Conservation (phyloP, 768 basidiomycete species). For the Mycena epipterygia region DNA sequence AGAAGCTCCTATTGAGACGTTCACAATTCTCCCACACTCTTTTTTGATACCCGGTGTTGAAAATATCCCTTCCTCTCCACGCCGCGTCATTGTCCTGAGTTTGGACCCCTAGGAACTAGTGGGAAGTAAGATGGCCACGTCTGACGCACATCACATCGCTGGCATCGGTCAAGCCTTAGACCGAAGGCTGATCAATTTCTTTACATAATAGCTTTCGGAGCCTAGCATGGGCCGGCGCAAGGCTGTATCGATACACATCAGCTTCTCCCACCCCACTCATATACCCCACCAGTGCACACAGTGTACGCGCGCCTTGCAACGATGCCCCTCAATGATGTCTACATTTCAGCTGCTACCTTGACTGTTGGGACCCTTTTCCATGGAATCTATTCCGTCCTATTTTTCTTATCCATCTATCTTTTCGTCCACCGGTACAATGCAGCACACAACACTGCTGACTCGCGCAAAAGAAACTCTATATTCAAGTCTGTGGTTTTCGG, state of each 20-base stretch:
- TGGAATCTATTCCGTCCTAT: conserved; percentile 24
- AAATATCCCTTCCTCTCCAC: conserved; percentile 18
- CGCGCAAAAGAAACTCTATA: not conserved
- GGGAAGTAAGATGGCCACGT: conserved; percentile 13
- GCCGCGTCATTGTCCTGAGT: conserved; percentile 12
- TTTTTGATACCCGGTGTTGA: conserved; percentile 11
- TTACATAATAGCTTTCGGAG: conserved; percentile 11
- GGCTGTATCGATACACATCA: conserved; percentile 13
- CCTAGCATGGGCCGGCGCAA: conserved; percentile 4
- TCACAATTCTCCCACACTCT: conserved; percentile 15
- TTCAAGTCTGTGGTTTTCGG: conserved; percentile 17
- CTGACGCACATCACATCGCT: conserved; percentile 10
- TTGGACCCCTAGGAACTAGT: conserved; percentile 3
- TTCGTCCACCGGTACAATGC: conserved; percentile 1
- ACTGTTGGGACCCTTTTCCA: conserved; percentile 10
- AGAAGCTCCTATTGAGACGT: conserved; percentile 9
- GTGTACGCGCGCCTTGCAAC: conserved; percentile 7
- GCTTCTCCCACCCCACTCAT: conserved; percentile 12
- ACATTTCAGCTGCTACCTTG: not conserved
- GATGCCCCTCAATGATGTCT: conserved; percentile 15
- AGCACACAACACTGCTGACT: not conserved
- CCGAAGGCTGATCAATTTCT: conserved; percentile 17
- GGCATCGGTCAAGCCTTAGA: conserved; percentile 19
- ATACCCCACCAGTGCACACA: conserved; percentile 14
- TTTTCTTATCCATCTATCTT: conserved; percentile 23